phyloP scores from a whole-genome alignment of 805 yeast species.

The Middelhovenomyces tepae region DNA sequence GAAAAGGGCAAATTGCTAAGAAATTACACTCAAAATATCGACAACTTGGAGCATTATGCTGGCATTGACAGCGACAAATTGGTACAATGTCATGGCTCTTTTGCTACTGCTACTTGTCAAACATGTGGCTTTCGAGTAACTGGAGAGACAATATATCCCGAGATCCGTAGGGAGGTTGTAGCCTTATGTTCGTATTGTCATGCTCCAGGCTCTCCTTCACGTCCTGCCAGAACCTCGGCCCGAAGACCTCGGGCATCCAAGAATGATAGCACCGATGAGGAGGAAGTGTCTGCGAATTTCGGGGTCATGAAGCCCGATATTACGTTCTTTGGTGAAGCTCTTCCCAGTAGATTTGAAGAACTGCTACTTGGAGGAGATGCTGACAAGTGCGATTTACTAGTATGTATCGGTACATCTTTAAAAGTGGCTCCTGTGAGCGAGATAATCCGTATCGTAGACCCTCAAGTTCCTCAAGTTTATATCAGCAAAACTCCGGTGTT shows the following conservation, averaged over 20 bases:
- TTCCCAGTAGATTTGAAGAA: conserved; percentile 63
- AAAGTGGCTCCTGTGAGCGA: conserved; percentile 90
- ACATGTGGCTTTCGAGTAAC: conserved; percentile 60
- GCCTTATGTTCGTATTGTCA: conserved; percentile 66
- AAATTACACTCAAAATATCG: conserved; percentile 87
- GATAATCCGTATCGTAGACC: conserved; percentile 65
- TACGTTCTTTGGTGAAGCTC: conserved; percentile 80
- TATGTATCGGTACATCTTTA: conserved; percentile 84
- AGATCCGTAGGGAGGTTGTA: conserved; percentile 48
- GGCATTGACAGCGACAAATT: conserved; percentile 59
- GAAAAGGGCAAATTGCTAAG: conserved; percentile 70
- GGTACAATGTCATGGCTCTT: conserved; percentile 90
- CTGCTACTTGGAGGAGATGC: conserved; percentile 44
- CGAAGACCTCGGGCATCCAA: conserved; percentile 23
- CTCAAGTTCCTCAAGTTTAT: conserved; percentile 72
- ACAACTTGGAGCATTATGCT: conserved; percentile 73
- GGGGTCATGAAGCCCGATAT: conserved; percentile 92
- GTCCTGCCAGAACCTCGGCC: conserved; percentile 27
- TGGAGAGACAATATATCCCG: conserved; percentile 56
- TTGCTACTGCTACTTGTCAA: conserved; percentile 77
- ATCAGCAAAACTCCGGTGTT: conserved; percentile 69
- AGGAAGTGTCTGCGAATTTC: conserved; percentile 33
- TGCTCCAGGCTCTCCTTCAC: neutral
- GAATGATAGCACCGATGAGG: conserved; percentile 23
- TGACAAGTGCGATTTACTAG: conserved; percentile 60